Conservation (phyloP, 2,329 filamentous ascomycete species). For the Ophiostoma quercus region DNA sequence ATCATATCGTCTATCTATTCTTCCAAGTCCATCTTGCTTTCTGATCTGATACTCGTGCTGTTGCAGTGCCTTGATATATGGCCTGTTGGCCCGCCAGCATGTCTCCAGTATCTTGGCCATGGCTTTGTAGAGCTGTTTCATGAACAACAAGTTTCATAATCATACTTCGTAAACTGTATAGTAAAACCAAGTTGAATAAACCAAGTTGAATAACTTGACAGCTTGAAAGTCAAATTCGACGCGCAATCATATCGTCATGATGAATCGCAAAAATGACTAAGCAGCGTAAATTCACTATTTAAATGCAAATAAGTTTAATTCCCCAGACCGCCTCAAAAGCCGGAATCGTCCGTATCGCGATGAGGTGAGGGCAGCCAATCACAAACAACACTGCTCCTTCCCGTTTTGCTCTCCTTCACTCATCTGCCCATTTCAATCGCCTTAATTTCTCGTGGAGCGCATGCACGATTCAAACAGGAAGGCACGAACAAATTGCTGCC, state of each 20-base stretch:
- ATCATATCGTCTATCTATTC: neutral
- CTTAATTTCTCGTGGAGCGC: neutral
- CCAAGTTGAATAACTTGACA: too few species aligned
- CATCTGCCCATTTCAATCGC: neutral
- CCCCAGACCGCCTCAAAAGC: neutral
- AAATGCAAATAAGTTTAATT: neutral
- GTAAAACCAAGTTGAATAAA: neutral
- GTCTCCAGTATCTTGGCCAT: neutral
- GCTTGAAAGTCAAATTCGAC: neutral
- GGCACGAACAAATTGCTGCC: slow-evolving; percentile 4
- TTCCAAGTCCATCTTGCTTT: neutral
- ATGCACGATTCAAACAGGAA: slow-evolving; percentile 10
- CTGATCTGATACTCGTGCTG: neutral
- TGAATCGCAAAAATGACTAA: neutral
- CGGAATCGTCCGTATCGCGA: slow-evolving; percentile 1
- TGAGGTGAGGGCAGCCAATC: neutral
- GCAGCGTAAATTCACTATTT: neutral
- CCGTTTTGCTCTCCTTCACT: neutral
- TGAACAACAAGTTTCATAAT: neutral
- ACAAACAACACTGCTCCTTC: neutral
- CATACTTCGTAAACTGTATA: neutral
- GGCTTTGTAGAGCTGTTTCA: neutral
- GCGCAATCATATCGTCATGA: neutral
- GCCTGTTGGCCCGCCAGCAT: neutral
- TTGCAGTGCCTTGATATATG: neutral